phyloP scores from a whole-genome alignment of 108 stramenopile genomes.

The Fistulifera solaris region DNA sequence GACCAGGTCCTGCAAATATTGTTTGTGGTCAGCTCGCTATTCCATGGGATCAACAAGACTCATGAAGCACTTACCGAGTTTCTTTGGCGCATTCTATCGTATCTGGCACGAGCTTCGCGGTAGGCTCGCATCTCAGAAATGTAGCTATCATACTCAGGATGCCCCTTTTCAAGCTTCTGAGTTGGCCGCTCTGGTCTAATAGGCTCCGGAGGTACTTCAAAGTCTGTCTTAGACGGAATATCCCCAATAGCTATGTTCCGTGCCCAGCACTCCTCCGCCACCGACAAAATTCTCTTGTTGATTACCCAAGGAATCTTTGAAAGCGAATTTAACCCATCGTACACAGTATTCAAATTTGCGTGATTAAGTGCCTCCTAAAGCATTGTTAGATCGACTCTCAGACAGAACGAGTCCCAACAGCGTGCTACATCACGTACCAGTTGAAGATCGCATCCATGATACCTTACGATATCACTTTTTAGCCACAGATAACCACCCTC shows the following conservation, averaged over 20 bases:
- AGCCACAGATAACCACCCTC: slow-evolving; percentile 74
- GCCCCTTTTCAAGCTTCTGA: slow-evolving; percentile 22
- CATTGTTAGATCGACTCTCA: not conserved
- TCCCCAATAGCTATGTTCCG: slow-evolving; percentile 74
- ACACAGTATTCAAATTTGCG: slow-evolving; percentile 61
- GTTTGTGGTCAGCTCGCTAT: not conserved
- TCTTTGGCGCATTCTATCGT: slow-evolving; percentile 55
- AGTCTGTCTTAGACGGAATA: slow-evolving; percentile 71
- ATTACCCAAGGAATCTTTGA: slow-evolving; percentile 82
- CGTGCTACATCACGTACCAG: slow-evolving; percentile 19
- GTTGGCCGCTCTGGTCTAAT: slow-evolving; percentile 15
- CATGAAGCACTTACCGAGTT: slow-evolving; percentile 27
- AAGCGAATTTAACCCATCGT: slow-evolving; percentile 81
- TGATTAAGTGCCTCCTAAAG: slow-evolving; percentile 51
- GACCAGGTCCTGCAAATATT: slow-evolving; percentile 51
- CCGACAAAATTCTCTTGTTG: slow-evolving; percentile 66
- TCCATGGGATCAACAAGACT: not conserved
- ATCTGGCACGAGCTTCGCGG: slow-evolving; percentile 41
- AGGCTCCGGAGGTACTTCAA: slow-evolving; percentile 63
- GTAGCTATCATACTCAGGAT: slow-evolving; percentile 18
- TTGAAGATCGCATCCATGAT: slow-evolving; percentile 66
- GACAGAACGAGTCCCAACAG: not conserved
- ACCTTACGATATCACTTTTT: slow-evolving; percentile 65
- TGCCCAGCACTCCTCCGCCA: slow-evolving; percentile 69
- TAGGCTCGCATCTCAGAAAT: slow-evolving; percentile 37